phyloP scores from a whole-genome alignment of 2,329 filamentous ascomycete genomes.

The Colletotrichum tropicicola region DNA sequence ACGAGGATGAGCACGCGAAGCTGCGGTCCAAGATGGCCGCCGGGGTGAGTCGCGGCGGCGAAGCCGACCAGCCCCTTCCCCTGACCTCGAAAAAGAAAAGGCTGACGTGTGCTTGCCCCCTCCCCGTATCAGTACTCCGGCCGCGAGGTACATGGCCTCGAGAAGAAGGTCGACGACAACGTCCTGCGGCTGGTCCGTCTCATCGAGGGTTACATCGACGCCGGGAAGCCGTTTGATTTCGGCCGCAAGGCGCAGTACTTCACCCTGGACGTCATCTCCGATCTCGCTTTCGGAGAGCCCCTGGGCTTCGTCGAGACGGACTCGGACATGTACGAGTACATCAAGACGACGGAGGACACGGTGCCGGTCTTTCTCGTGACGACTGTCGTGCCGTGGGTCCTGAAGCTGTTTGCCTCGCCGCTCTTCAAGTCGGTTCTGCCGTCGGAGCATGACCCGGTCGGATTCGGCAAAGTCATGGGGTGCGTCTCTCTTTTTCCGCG shows the following conservation, averaged over 20 bases:
- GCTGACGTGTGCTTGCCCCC: too few species aligned
- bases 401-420: conserved; percentile 49
- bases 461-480: conserved; percentile 54
- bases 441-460: conserved; percentile 44
- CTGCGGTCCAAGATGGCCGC: conserved; percentile 59
- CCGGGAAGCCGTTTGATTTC: conserved; percentile 55
- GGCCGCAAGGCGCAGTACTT: conserved; percentile 58
- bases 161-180: conserved; percentile 56
- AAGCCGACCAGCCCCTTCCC: not conserved
- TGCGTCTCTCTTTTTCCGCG: conserved; percentile 42
- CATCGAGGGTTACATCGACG: conserved; percentile 45
- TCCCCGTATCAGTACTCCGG: conserved; percentile 49
- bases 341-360: conserved; percentile 50
- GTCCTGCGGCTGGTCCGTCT: conserved; percentile 54
- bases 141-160: conserved; percentile 59
- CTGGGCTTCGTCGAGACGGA: conserved; percentile 57
- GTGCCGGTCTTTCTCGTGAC: conserved; percentile 53
- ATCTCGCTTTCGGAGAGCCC: conserved; percentile 56
- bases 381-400: conserved; percentile 49
- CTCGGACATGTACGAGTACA: conserved; percentile 56
- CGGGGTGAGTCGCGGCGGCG: conserved; percentile 46
- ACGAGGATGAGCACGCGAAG: conserved; percentile 52
- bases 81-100: not conserved
- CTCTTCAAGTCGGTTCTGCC: conserved; percentile 51
- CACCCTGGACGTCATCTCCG: conserved; percentile 62